These are phyloP conservation scores for Triticum aestivum DNA, from an alignment of 176 grass and related monocot genomes.

Conservation along the genomic window IWGSC_CS_RefSeq_v2.1 NC_057805.1:423459709-423460208, in stretches of 20 bases:
- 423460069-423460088: constrained; percentile 65
- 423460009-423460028: neutral
- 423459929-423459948: neutral
- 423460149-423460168: neutral
- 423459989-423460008: neutral
- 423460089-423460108: constrained; percentile 63
- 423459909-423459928: constrained; percentile 23
- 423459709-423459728: constrained; percentile 75
- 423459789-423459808: neutral
- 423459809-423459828: neutral
- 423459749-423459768: constrained; percentile 59
- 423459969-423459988: neutral
- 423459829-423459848: constrained; percentile 68
- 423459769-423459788: neutral
- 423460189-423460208: neutral
- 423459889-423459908: constrained; percentile 82
- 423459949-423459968: neutral
- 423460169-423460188: neutral
- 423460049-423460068: constrained; percentile 61
- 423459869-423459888: constrained; percentile 82
- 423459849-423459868: constrained; percentile 82
- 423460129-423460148: neutral
- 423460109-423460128: constrained; percentile 17
- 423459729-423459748: constrained; percentile 72
- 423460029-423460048: neutral